Evolutionary conservation across 345 rosid genomes (phyloP).

Genomic region (Gossypium stocksii): DNA sequence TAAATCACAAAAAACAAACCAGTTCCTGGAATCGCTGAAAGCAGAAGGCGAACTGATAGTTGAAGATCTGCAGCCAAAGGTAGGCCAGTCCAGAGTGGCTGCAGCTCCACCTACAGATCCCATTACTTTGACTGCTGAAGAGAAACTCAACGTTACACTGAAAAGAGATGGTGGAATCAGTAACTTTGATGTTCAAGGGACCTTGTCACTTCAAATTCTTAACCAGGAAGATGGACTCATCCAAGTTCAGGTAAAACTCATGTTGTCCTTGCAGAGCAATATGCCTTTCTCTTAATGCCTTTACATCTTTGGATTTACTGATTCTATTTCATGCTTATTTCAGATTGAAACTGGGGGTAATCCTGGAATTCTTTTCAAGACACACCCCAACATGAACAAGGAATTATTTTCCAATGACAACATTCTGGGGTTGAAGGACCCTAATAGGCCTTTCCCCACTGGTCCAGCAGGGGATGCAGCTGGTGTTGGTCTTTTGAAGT

Average conservation of each 20-base stretch:
- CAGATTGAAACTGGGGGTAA: slow-evolving; percentile 92
- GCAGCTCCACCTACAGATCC: slow-evolving; percentile 81
- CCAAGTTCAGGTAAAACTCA: slow-evolving; percentile 79
- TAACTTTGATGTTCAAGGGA: slow-evolving; percentile 95
- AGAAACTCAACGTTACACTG: slow-evolving; percentile 80
- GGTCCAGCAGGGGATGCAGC: slow-evolving; percentile 76
- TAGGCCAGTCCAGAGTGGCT: slow-evolving; percentile 48
- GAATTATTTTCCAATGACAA: slow-evolving; percentile 75
- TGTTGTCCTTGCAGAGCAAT: not conserved
- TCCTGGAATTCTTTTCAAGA: slow-evolving; percentile 81
- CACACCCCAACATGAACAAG: slow-evolving; percentile 91
- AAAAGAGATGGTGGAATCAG: slow-evolving; percentile 93
- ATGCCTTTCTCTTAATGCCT: not conserved
- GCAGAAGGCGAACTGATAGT: slow-evolving; percentile 97
- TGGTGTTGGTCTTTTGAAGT: slow-evolving; percentile 94
- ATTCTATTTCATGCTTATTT: slow-evolving; percentile 5
- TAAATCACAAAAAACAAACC: slow-evolving; percentile 76
- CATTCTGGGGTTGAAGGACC: slow-evolving; percentile 86
- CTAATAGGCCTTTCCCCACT: slow-evolving; percentile 89
- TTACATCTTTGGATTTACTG: not conserved
- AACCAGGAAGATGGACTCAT: slow-evolving; percentile 90
- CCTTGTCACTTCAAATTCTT: slow-evolving; percentile 89
- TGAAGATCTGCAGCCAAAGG: slow-evolving; percentile 83
- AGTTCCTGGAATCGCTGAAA: slow-evolving; percentile 87
- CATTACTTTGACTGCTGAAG: slow-evolving; percentile 81